phyloP scores from a whole-genome alignment of 768 basidiomycete species.

The Calocybe cyanea region DNA sequence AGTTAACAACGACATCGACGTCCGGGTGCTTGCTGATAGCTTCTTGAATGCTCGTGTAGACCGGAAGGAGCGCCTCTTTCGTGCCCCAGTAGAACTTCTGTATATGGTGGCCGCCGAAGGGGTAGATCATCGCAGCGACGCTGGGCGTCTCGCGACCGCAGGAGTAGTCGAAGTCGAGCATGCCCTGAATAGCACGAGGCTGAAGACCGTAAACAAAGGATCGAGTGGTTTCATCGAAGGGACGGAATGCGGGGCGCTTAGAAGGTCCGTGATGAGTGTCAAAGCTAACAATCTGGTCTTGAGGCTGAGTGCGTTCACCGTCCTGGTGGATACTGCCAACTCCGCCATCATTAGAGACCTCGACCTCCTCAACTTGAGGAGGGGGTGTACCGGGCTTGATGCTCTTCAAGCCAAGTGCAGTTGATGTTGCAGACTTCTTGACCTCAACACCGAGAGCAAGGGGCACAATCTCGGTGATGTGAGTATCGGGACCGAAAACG shows the following conservation, averaged over 20 bases:
- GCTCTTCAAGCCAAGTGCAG: slow-evolving; percentile 28
- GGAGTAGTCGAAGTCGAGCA: slow-evolving; percentile 98
- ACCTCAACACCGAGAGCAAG: slow-evolving; percentile 89
- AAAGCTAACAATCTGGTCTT: slow-evolving; percentile 91
- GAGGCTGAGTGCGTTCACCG: slow-evolving; percentile 77
- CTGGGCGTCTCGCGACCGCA: slow-evolving; percentile 89
- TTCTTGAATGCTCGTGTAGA: slow-evolving; percentile 90
- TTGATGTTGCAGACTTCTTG: slow-evolving; percentile 31
- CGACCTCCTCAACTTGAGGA: slow-evolving; percentile 31
- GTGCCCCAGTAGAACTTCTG: slow-evolving; percentile 99
- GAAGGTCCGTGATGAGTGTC: slow-evolving; percentile 42
- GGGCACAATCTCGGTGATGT: slow-evolving; percentile 98
- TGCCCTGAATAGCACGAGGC: slow-evolving; percentile 96
- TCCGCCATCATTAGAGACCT: slow-evolving; percentile 36
- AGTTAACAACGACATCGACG: slow-evolving; percentile 98
- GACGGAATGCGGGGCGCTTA: slow-evolving; percentile 75
- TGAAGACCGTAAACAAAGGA: slow-evolving; percentile 98
- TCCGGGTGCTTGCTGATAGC: slow-evolving; percentile 94
- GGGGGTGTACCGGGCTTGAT: slow-evolving; percentile 37
- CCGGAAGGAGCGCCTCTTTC: slow-evolving; percentile 96
- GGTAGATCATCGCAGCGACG: slow-evolving; percentile 99
- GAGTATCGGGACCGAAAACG: slow-evolving; percentile 96
- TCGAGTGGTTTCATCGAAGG: slow-evolving; percentile 91
- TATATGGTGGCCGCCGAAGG: slow-evolving; percentile 99
- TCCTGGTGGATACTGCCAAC: slow-evolving; percentile 74